These are phyloP conservation scores for Fusarium mangiferae DNA, from an alignment of 2,329 filamentous ascomycete species.

Conservation along the genomic window DNA sequence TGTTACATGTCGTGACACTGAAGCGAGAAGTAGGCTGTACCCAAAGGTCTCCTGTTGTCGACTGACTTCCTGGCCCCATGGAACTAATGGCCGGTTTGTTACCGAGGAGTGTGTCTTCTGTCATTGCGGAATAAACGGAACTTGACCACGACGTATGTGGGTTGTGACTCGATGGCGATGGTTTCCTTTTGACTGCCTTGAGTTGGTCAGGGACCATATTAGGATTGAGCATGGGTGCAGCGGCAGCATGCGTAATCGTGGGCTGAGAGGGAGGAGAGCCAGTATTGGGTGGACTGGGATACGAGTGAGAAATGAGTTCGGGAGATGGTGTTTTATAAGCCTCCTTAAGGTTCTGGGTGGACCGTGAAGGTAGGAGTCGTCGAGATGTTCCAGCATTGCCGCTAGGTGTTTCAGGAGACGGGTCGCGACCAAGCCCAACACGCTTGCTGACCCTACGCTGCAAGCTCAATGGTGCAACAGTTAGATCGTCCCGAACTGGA, in stretches of 20 bases:
- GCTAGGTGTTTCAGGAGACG: slow-evolving; percentile 52
- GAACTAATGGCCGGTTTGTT: slow-evolving; percentile 20
- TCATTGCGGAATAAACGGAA: slow-evolving; percentile 49
- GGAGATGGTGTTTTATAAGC: slow-evolving; percentile 38
- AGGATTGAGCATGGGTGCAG: slow-evolving; percentile 36
- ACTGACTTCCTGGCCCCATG: slow-evolving; percentile 26
- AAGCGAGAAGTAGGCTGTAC: slow-evolving; percentile 69
- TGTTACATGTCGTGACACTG: slow-evolving; percentile 71
- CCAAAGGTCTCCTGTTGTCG: slow-evolving; percentile 51
- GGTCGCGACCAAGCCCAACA: slow-evolving; percentile 38
- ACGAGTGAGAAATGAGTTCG: slow-evolving; percentile 42
- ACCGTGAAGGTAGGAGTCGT: slow-evolving; percentile 50
- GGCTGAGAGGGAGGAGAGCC: slow-evolving; percentile 39
- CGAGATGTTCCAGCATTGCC: slow-evolving; percentile 47
- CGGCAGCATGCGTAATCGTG: slow-evolving; percentile 15
- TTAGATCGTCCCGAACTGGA: slow-evolving; percentile 70
- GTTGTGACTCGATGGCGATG: slow-evolving; percentile 48
- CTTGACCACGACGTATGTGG: slow-evolving; percentile 49
- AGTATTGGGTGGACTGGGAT: slow-evolving; percentile 50
- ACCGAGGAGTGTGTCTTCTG: slow-evolving; percentile 35
- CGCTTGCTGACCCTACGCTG: slow-evolving; percentile 62
- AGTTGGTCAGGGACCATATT: slow-evolving; percentile 42
- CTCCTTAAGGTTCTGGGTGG: slow-evolving; percentile 48
- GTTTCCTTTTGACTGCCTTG: slow-evolving; percentile 60
- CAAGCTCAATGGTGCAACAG: slow-evolving; percentile 66